Evolutionary conservation across 345 rosid species (phyloP).

Genomic region (Balakata baccata): DNA sequence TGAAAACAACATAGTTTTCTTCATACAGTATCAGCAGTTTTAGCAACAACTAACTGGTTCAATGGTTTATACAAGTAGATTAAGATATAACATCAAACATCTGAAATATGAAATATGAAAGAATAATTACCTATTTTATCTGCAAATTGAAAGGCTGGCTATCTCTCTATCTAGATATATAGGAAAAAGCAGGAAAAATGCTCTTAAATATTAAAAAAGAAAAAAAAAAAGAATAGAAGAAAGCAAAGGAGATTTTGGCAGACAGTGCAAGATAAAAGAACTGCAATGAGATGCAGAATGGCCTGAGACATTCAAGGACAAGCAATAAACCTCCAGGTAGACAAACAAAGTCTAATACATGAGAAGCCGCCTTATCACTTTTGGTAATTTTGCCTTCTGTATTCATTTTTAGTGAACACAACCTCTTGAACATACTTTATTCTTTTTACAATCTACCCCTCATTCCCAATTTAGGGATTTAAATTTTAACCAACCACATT

Average conservation of each 20-base stretch:
- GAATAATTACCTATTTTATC: not conserved
- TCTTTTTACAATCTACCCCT: no score
- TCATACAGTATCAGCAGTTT: not conserved
- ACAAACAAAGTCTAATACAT: not conserved
- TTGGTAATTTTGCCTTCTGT: no score
- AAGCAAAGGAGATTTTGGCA: not conserved
- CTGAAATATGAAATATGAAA: not conserved
- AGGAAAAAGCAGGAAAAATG: not conserved
- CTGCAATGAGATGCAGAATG: not conserved
- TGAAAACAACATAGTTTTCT: not conserved
- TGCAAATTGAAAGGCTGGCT: not conserved
- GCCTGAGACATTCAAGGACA: not conserved
- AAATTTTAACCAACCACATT: no score
- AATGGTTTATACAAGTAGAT: not conserved
- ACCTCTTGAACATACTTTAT: no score
- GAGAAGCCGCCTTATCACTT: no score
- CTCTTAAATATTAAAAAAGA: not conserved
- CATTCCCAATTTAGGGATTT: no score
- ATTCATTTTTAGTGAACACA: no score
- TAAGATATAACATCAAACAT: not conserved
- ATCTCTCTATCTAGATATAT: not conserved
- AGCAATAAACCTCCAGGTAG: not conserved
- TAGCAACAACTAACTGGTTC: not conserved
- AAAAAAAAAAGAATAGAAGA: not conserved
- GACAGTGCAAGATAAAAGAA: not conserved